Base-by-base conservation (phyloP, 164 flowering plant species). In the Brasenia schreberi region DNA sequence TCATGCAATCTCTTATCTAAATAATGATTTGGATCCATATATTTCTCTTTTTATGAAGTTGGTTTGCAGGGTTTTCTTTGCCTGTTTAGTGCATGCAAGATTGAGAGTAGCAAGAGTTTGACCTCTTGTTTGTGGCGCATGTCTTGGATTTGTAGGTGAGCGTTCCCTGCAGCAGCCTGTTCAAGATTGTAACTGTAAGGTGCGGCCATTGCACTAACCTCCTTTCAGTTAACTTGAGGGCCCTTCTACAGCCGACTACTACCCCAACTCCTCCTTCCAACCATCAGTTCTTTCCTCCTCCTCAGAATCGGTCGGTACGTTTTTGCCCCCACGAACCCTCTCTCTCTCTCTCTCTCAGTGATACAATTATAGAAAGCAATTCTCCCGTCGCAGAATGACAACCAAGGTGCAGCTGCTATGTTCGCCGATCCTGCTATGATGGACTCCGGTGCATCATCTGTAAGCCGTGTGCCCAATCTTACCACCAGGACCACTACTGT, bases 141-240 rank as follows among this genome's bases (percentile, higher is more conserved):
- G 39, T 33, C 39, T 33, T 33, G 39, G 39, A 33, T 33, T 33
- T 33, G 39, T 33, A 94, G 99, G 97, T 91, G 74, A 91, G 96
- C 67, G 99, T 94, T 72, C 99, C 99, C 70, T 81, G 83, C 78
- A 75, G 76, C 65, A 89, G 93, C 69, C 77, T 94, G 82, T 88
- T 87, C 85, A 88, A 87, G 89, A 91, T 88, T 1, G 99, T 89
- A 1, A 91, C 96, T 0, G 99, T 94, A 16, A 78, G 97, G 83
- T 94, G 99, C 43, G 99, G 99, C 5, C 96, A 91, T 79, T 94
- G 99, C 86, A 76, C 87, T 81, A 91, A 88, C 71, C 87, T 94
- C 43, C 80, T 91, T 61, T 81, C 96, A 0, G 99, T 88, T 19
- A 91, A 91, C 88, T 89, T 88, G 97, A 81, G 92, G 6, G 87